Evolutionary conservation across 768 basidiomycete genomes (phyloP).

Genomic region (Phylloporus sp.): DNA sequence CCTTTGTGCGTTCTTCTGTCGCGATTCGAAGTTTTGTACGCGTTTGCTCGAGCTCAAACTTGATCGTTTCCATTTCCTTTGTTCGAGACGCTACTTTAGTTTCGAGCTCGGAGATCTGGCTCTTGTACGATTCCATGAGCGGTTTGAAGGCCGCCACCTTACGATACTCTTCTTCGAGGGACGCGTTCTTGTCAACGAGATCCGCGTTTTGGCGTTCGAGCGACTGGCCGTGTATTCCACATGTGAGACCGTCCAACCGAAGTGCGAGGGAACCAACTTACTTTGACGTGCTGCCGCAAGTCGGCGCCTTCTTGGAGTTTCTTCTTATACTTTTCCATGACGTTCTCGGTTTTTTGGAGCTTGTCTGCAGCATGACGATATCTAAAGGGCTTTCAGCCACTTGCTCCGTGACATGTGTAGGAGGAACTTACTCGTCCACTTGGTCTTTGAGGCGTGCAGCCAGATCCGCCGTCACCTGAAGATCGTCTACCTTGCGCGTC

Average conservation of each 20-base stretch:
- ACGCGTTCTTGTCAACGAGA: slow-evolving; percentile 86
- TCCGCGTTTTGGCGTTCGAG: slow-evolving; percentile 92
- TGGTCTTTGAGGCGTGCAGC: slow-evolving; percentile 83
- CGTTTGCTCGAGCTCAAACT: slow-evolving; percentile 74
- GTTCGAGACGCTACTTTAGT: slow-evolving; percentile 57
- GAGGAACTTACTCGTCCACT: slow-evolving; percentile 72
- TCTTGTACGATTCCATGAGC: slow-evolving; percentile 89
- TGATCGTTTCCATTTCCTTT: slow-evolving; percentile 69
- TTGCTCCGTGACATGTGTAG: background rate
- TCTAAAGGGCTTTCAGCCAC: slow-evolving; percentile 36
- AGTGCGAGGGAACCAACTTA: slow-evolving; percentile 40
- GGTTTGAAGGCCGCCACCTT: slow-evolving; percentile 84
- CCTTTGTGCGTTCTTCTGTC: slow-evolving; percentile 66
- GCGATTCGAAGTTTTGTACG: slow-evolving; percentile 65
- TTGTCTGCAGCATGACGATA: slow-evolving; percentile 91
- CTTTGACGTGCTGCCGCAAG: slow-evolving; percentile 82
- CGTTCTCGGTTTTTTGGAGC: slow-evolving; percentile 91
- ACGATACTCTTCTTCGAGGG: slow-evolving; percentile 88
- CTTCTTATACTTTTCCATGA: slow-evolving; percentile 98
- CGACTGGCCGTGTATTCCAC: slow-evolving; percentile 41
- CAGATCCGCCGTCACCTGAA: slow-evolving; percentile 74
- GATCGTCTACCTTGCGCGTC: slow-evolving; percentile 75
- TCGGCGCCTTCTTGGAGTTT: slow-evolving; percentile 95
- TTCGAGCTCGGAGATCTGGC: slow-evolving; percentile 80
- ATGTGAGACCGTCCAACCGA: slow-evolving; percentile 1